Conservation (phyloP, 2,329 filamentous ascomycete genomes). For the Ceratocystis colombiana region DNA sequence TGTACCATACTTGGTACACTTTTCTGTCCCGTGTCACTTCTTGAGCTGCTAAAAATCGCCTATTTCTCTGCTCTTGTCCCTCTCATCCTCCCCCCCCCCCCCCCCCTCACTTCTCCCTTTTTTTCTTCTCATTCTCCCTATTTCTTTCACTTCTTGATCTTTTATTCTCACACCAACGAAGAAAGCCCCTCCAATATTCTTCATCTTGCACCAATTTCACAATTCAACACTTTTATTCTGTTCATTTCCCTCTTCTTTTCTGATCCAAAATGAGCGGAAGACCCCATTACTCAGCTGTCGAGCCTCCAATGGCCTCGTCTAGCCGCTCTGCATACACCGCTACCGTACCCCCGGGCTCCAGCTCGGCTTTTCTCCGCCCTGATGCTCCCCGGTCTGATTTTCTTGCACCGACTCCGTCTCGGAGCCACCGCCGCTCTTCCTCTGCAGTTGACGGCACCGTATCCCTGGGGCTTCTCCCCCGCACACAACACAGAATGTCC, state of each 20-base stretch:
- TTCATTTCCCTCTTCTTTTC: neutral
- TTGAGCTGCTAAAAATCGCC: neutral
- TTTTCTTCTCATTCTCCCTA: neutral
- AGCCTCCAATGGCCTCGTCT: constrained; percentile 7
- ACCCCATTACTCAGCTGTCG: constrained; percentile 22
- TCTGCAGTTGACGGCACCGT: constrained; percentile 18
- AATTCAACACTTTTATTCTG: neutral
- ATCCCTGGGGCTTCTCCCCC: constrained; percentile 27
- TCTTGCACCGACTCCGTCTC: constrained; percentile 29
- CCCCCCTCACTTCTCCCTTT: neutral
- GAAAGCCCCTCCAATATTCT: neutral
- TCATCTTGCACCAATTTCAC: neutral
- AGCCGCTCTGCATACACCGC: constrained; percentile 17
- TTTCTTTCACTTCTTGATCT: neutral
- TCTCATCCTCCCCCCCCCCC: neutral
- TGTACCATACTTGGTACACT: neutral
- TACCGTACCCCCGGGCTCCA: constrained; percentile 8
- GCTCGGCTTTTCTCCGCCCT: constrained; percentile 15
- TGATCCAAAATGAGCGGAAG: constrained; percentile 21
- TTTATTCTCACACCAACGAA: constrained; percentile 5
- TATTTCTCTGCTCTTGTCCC: constrained; percentile 2
- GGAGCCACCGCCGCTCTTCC: constrained; percentile 27
- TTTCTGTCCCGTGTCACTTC: neutral
- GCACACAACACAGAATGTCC: constrained; percentile 25
- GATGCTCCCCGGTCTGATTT: constrained; percentile 22